Percentiles rank a stretch among this genome's conserved stretches.
These are phyloP conservation scores for Rhizopogon vulgaris DNA, from an alignment of 768 basidiomycete genomes.

Conservation along the genomic window DNA sequence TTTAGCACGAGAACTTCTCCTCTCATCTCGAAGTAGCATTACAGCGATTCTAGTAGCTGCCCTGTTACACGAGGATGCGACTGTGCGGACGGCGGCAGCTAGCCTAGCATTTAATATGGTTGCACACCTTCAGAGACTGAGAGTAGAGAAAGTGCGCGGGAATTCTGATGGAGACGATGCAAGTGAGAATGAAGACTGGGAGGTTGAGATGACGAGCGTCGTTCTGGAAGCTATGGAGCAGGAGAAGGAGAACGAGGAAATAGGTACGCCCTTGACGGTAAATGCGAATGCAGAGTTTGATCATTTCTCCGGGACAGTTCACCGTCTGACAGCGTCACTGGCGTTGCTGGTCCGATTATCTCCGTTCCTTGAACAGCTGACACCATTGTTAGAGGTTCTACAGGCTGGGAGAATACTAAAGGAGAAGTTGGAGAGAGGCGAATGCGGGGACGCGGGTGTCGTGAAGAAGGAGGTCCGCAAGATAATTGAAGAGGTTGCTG, in stretches of 20 bases:
- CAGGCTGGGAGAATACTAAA: conserved; percentile 50
- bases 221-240: conserved; percentile 71
- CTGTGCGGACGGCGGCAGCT: conserved; percentile 73
- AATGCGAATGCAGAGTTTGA: conserved; percentile 1
- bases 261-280: conserved; percentile 47
- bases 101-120: conserved; percentile 76
- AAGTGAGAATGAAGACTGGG: conserved; percentile 73
- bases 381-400: conserved; percentile 63
- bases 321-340: conserved; percentile 75
- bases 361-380: conserved; percentile 56
- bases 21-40: conserved; percentile 26
- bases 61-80: conserved; percentile 60
- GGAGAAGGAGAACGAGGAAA: conserved; percentile 72
- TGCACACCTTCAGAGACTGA: conserved; percentile 55
- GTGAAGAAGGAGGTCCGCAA: conserved; percentile 61
- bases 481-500: conserved; percentile 60
- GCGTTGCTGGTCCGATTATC: conserved; percentile 73
- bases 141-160: conserved; percentile 39
- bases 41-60: conserved; percentile 58
- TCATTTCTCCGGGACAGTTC: conserved; percentile 41
- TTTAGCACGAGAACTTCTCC: conserved; percentile 37
- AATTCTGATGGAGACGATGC: conserved; percentile 29
- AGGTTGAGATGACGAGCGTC: conserved; percentile 77
- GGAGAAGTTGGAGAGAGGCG: conserved; percentile 50
- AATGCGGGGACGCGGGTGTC: conserved; percentile 44